Conservation (phyloP, 768 basidiomycete genomes). For the Pleurotus tuber-regium region DNA sequence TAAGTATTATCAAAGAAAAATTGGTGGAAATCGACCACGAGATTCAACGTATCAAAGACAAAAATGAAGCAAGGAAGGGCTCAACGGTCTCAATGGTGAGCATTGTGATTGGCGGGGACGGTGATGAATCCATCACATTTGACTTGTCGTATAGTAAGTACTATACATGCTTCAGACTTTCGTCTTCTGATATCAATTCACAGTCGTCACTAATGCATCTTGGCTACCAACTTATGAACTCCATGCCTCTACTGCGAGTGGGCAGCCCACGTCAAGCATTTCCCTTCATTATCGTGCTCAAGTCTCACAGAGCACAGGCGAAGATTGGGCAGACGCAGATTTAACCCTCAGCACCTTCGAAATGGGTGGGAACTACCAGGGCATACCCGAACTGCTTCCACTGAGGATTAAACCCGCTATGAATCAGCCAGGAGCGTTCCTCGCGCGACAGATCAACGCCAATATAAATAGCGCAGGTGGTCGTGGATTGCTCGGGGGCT, state of each 20-base stretch:
- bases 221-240: constrained; percentile 62
- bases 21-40: constrained; percentile 36
- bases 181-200: too few species aligned
- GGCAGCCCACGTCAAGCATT: constrained; percentile 43
- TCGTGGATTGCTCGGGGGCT: too few species aligned
- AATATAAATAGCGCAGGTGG: too few species aligned
- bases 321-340: constrained; percentile 52
- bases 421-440: neutral
- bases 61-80: constrained; percentile 33
- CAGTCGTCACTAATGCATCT: constrained; percentile 49
- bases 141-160: constrained; percentile 52
- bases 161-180: too few species aligned
- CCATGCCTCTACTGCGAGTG: constrained; percentile 45
- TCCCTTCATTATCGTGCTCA: constrained; percentile 54
- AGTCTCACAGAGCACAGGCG: constrained; percentile 54
- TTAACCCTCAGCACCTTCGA: constrained; percentile 53
- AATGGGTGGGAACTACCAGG: constrained; percentile 29
- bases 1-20: constrained; percentile 35
- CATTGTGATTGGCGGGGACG: constrained; percentile 41
- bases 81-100: constrained; percentile 32
- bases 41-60: constrained; percentile 34
- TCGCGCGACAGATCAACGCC: too few species aligned
- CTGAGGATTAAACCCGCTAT: constrained; percentile 28
- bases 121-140: constrained; percentile 31
- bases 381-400: constrained; percentile 31